Base-by-base conservation (phyloP, 768 basidiomycete species). In the Rhodotorula taiwanensis region DNA sequence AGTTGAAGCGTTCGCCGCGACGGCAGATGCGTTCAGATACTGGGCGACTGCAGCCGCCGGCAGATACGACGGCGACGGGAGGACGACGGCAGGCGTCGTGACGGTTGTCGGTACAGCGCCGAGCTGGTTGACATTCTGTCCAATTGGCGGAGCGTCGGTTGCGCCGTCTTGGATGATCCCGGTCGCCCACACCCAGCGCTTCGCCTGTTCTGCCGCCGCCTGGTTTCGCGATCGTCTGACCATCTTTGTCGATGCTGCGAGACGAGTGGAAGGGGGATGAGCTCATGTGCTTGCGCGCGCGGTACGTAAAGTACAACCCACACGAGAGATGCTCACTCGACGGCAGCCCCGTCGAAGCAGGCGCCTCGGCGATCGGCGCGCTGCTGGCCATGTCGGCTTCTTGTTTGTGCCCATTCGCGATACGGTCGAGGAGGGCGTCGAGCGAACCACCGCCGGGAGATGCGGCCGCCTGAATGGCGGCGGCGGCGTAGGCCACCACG, bases 391-490 rank as follows among this genome's bases (percentile, higher is more conserved):
- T 16, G 27, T 11, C 18, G 48, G 43, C 23, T 63, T 53, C 28
- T 44, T 55, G 42, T 30, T 33, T 50, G 25, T 33, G 20, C 25
- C 20, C 10, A 20, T 56, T 44, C 49, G 50, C 43, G 31, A 65
- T 48, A 28, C 58, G 58, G 34, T 65, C 64, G 48, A 65, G 50
- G 33, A 65, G 49, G 10, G 64, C 54, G 36, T 65, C 49, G 54
- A 65, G 49, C 9, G 64, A 59, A 15, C 58, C 56, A 42, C 57
- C 52, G 43, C 50, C 57, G 8, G 45, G 16, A 25, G 25, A 27
- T 2, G 55, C 31, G 23, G 54, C 47, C 5, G 47, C 27, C 25
- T 43, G 36, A 9, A 16, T 51, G 50, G 45, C 54, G 13, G 43
- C 51, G 16, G 34, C 64, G 42, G 64, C 64, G 16, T 58, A 47